Evolutionary conservation across 768 basidiomycete genomes (phyloP), one percentile per base, ranked within the genome.

Genomic region (Kwoniella botswanensis): DNA sequence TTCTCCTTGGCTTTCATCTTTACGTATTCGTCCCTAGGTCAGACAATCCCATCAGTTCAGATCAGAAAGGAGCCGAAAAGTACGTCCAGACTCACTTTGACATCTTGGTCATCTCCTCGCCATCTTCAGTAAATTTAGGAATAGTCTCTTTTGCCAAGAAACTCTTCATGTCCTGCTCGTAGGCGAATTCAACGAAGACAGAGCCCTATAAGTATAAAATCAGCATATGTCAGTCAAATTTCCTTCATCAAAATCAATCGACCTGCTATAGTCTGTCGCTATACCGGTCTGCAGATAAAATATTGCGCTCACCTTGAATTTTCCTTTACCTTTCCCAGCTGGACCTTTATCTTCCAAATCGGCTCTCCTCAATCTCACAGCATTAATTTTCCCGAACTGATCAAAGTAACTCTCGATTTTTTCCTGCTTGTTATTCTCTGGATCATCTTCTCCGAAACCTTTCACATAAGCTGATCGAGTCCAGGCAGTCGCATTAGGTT

Each of bases 1-100:
- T 97, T 94, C 85, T 96, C 93, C 82, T 93, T 91, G 84, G 94
- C 92, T 85, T 97, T 98, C 94, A 94, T 94, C 74, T 93, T 89
- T 76, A 93, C 93, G 82, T 97, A 97, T 9, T 86, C 92, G 73
- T 90, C 90, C 79, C 92, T 93, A 21, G 18, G 21, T 22, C 41
- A 41, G 59, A 63, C 2, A 6, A 55, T 21, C 21, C 53, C 18
- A 46, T 69, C 64, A 63, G 60, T 53, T 26, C 42, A 6, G 46
- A 22, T 26, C 26, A 11, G 53, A n/a, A 17, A 5, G 43, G 1
- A 54, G 63, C 18, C 13, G 52, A 18, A 13, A 4, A 29, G 35
- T 35, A 9, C 4, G 35, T 35, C 7, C 35, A 35, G 35, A 84
- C 89, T 67, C 76, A 93, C 91, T 98, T 98, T 74, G 91, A 87